A percentile compares a stretch with the other conserved stretches of the same genome.
phyloP scores from a whole-genome alignment of 768 basidiomycete species.

The Pisolithus orientalis region DNA sequence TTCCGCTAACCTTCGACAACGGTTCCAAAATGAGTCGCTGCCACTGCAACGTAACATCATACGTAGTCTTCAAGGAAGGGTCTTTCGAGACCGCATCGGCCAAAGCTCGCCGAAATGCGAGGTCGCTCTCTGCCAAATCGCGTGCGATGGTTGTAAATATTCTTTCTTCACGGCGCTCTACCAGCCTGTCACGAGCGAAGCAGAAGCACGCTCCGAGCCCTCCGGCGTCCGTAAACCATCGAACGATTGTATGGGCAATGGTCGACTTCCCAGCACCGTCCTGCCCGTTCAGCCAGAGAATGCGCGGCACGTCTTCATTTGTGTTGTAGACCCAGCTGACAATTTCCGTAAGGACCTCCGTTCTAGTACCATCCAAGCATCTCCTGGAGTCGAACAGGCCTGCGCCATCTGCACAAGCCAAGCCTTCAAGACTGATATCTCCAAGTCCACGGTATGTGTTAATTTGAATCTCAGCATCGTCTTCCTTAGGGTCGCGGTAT shows the following conservation, averaged over 20 bases:
- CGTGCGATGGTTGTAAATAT: neutral
- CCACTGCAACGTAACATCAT: neutral
- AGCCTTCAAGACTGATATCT: neutral
- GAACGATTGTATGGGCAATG: constrained; percentile 7
- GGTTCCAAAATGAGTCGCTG: neutral
- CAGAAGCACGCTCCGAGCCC: constrained; percentile 1
- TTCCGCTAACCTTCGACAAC: neutral
- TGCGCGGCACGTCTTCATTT: neutral
- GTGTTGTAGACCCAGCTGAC: neutral
- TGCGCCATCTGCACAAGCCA: neutral
- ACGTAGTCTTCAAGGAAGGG: neutral
- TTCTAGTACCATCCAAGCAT: neutral
- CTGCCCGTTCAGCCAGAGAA: neutral
- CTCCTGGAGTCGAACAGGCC: neutral
- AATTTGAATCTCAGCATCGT: too few relatives aligned
- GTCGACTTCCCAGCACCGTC: neutral
- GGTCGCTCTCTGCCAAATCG: neutral
- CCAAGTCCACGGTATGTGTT: too few relatives aligned
- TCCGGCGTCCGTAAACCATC: constrained; percentile 1
- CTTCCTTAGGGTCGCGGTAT: too few relatives aligned
- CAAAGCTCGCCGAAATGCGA: neutral
- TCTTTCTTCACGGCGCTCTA: constrained; percentile 2
- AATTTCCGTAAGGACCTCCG: neutral
- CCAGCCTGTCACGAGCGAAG: neutral
- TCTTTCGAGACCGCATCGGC: neutral